Evolutionary conservation across 495 filamentous ascomycete genomes (phyloP), one percentile per base, ranked within the genome.

Genomic region (Thermothielavioides terrestris): DNA sequence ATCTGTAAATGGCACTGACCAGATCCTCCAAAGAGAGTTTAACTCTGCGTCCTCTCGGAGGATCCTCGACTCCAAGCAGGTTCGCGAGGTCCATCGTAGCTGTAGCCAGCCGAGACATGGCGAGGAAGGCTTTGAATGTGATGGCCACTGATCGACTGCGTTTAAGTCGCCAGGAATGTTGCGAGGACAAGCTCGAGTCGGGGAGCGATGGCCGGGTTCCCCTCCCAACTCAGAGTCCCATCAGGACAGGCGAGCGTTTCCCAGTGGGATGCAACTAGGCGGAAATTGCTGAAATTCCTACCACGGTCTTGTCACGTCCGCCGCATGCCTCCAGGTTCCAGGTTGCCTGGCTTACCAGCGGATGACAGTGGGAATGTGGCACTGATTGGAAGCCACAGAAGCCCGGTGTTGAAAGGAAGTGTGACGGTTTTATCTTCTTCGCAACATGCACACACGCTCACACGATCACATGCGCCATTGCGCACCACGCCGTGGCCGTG

Each of bases 241-340:
- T 49, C 35, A 30, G 17, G 25, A 39, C n/a, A n/a, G 27, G 15
- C 46, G 21, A 27, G 27, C 21, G 31, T 39, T 39, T 32, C 35
- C 46, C 37, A 32, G 37, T 6, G 42, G 27, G 35, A 41, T 34
- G 46, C 38, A 39, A 49, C 36, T 37, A 42, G 46, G n/a, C 36
- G 26, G 37, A 49, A 26, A 49, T 49, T 49, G 27, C 18, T 26
- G 28, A 17, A 49, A 49, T 34, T 41, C 27, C 36, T 40, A 20
- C 23, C 26, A 18, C 46, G 46, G 37, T 31, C n/a, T 42, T 10
- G 31, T 28, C 27, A 26, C 26, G 46, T 41, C 37, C 27, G 37
- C 30, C 21, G 25, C 9, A 31, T 32, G 21, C 21, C 42, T 17
- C 23, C 23, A 14, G 22, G 22, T n/a, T n/a, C n/a, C n/a, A n/a